Evolutionary conservation across 2,329 filamentous ascomycete genomes (phyloP).

Genomic region (Stachybotrys elegans): DNA sequence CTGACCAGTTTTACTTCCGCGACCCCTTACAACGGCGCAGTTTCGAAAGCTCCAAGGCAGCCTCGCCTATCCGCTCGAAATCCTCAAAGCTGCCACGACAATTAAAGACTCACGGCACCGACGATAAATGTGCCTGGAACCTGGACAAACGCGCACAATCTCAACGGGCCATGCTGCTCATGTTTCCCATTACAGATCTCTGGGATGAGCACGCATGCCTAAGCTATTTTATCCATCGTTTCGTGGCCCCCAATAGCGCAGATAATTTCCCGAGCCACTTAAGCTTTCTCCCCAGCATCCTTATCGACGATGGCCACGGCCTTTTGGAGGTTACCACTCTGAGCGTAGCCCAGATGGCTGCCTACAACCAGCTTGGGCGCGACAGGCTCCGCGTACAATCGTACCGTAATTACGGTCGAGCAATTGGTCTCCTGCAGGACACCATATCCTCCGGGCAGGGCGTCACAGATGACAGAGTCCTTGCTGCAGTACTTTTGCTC

Average conservation of each 20-base stretch:
- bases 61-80: no score
- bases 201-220: constrained; percentile 23
- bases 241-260: constrained; percentile 21
- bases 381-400: constrained; percentile 20
- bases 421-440: constrained; percentile 21
- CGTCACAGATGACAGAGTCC: constrained; percentile 22
- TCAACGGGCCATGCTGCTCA: neutral
- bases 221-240: constrained; percentile 27
- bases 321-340: constrained; percentile 24
- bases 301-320: constrained; percentile 17
- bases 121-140: neutral
- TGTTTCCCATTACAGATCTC: neutral
- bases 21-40: constrained; percentile 9
- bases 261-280: constrained; percentile 27
- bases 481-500: constrained; percentile 23
- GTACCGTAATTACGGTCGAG: constrained; percentile 21
- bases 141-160: neutral
- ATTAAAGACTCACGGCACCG: neutral
- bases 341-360: constrained; percentile 27
- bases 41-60: no score
- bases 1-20: constrained; percentile 29
- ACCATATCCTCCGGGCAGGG: constrained; percentile 17
- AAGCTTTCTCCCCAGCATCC: constrained; percentile 24
- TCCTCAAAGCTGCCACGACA: neutral
- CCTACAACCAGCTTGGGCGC: constrained; percentile 25